Evolutionary conservation across 306 rosid genomes (phyloP).

Genomic region (Prunus fruticosa): DNA sequence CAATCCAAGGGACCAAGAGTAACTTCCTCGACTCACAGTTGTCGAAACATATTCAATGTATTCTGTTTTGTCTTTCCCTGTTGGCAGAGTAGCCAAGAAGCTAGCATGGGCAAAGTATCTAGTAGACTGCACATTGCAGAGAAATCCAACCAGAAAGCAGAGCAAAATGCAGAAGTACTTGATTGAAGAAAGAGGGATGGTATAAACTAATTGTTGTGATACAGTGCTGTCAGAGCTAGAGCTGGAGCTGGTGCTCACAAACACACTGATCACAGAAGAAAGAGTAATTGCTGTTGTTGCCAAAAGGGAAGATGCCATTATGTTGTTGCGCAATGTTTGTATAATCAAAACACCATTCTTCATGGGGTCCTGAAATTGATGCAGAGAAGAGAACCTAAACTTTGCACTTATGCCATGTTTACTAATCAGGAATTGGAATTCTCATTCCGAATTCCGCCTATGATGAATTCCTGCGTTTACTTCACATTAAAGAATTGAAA

Average conservation of each 20-base stretch:
- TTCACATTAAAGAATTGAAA: no score
- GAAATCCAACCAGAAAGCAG: conserved; percentile 77
- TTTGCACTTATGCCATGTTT: no score
- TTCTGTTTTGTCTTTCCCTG: conserved; percentile 41
- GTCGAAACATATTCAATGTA: conserved; percentile 36
- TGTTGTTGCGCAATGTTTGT: conserved; percentile 40
- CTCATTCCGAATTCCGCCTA: no score
- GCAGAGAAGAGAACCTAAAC: conserved; percentile 7
- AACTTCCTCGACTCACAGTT: conserved; percentile 68
- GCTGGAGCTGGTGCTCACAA: conserved; percentile 41
- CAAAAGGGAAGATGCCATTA: conserved; percentile 49
- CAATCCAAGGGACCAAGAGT: conserved; percentile 54
- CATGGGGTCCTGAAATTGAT: conserved; percentile 37
- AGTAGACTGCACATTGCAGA: conserved; percentile 81
- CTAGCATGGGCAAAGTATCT: conserved; percentile 81
- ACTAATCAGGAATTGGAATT: no score
- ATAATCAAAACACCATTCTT: conserved; percentile 40
- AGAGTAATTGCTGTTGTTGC: conserved; percentile 41
- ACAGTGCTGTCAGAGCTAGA: conserved; percentile 24
- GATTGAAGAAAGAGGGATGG: conserved; percentile 30
- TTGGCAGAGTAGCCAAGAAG: conserved; percentile 73
- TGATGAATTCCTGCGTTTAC: no score
- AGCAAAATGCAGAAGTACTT: conserved; percentile 65
- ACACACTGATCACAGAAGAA: conserved; percentile 30
- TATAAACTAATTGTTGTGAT: conserved; percentile 19